Evolutionary conservation across 805 yeast species (phyloP).

Genomic region (Yarrowia divulgata): DNA sequence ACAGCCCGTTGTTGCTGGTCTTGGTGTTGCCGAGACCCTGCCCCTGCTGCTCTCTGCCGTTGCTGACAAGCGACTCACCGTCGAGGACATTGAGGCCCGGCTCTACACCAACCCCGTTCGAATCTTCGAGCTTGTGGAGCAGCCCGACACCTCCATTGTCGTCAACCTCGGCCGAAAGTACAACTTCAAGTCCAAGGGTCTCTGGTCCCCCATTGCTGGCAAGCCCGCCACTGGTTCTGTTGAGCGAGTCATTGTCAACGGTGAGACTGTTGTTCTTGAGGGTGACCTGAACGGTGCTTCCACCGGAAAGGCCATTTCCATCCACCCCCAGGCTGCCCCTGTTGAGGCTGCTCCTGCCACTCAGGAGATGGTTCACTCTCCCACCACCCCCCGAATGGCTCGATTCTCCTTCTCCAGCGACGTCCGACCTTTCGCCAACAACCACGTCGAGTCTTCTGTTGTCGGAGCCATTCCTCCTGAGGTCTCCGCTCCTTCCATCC

Average conservation of each 20-base stretch:
- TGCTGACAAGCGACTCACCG: conserved; percentile 69
- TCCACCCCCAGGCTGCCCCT: conserved; percentile 47
- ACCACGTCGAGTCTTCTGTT: conserved; percentile 39
- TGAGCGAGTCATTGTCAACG: conserved; percentile 83
- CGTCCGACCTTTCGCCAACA: conserved; percentile 49
- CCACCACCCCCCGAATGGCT: conserved; percentile 45
- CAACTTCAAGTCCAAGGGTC: conserved; percentile 49
- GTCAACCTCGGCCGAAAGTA: conserved; percentile 78
- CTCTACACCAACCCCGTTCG: conserved; percentile 81
- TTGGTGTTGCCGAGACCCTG: conserved; percentile 79
- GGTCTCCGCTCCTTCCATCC: conserved; percentile 66
- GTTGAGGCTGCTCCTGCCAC: conserved; percentile 27
- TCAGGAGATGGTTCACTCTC: conserved; percentile 40
- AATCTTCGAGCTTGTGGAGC: conserved; percentile 84
- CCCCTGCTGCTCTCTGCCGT: conserved; percentile 86
- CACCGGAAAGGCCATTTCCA: conserved; percentile 67
- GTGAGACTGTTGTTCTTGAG: conserved; percentile 82
- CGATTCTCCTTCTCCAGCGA: conserved; percentile 45
- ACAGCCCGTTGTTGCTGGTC: conserved; percentile 67
- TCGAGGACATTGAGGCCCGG: conserved; percentile 73
- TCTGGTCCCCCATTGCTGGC: conserved; percentile 64
- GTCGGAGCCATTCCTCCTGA: conserved; percentile 47
- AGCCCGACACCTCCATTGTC: conserved; percentile 74
- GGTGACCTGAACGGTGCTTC: conserved; percentile 69
- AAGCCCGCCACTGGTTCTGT: conserved; percentile 74